Base-by-base conservation (phyloP, 225 moss, liverwort and hornwort genomes). In the Neckera pumila region DNA sequence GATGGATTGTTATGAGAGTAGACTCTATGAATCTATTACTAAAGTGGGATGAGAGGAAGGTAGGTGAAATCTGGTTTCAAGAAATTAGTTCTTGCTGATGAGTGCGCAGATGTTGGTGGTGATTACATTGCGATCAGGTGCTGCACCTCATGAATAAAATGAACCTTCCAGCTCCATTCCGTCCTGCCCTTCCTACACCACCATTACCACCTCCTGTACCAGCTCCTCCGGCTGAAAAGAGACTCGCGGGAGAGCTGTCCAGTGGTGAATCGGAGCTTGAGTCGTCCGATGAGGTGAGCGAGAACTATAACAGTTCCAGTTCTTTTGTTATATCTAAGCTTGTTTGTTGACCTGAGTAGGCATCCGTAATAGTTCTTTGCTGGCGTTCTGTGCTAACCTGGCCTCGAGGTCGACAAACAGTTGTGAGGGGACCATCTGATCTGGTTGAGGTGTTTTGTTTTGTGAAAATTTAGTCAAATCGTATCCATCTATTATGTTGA, bases 71-170 rank as follows among this genome's bases (percentile, higher is more conserved):
- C 61, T 79, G 77, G 85, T 66, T 89, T 89, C 92, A 91, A 92
- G 90, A 89, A 87, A 67, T 75, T 82, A 82, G 49, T 36, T 81
- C 45, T 84, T 88, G 87, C 96, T 96, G 95, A 95, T 94, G 91
- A 94, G 94, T 92, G 88, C 89, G 87, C 93, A 95, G 92, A 93
- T 94, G 89, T 92, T 92, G 93, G 89, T 92, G 91, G 92, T 95
- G 92, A 94, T 89, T 89, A 87, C 84, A 86, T 92, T 93, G 90
- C 94, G 93, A 93, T 91, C 97, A 98, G 97, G 99, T 99, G 88
- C 87, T 97, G 89, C 97, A 99, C 92, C 91, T 99, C 89, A 99
- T 99, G 96, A 99, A 99, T 86, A 99, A 97, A 90, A 96, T 99
- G 99, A 99, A 97, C 81, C 90, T 99, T 90, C 99, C 99, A 59